Evolutionary conservation across 352 stramenopile genomes (phyloP).

Genomic region (Phytopythium sindhum): DNA sequence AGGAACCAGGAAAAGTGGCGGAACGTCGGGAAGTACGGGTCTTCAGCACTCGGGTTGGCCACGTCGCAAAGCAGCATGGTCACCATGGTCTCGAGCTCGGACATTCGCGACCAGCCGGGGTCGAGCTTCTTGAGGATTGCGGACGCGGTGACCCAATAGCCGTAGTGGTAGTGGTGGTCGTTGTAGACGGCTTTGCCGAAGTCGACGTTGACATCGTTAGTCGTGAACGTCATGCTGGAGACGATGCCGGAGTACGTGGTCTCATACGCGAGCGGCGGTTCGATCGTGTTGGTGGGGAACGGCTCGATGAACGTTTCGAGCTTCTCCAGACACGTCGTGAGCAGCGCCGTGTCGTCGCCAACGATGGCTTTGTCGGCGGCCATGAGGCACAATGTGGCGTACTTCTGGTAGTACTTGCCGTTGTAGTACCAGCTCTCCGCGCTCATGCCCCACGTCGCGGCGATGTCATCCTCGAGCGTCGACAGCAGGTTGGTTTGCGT

Average conservation of each 20-base stretch:
- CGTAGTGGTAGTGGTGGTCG: conserved; percentile 83
- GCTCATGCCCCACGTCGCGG: conserved; percentile 38
- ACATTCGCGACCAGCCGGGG: conserved; percentile 51
- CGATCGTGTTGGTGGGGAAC: conserved; percentile 55
- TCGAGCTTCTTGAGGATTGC: conserved; percentile 65
- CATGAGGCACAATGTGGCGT: conserved; percentile 73
- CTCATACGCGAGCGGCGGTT: conserved; percentile 56
- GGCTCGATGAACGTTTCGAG: conserved; percentile 50
- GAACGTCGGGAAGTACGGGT: conserved; percentile 61
- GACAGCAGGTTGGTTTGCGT: conserved; percentile 35
- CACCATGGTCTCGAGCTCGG: conserved; percentile 54
- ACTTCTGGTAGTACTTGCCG: conserved; percentile 78
- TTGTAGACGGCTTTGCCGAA: conserved; percentile 83
- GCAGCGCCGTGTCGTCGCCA: conserved; percentile 39
- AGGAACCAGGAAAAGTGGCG: conserved; percentile 76
- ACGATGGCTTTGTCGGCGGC: conserved; percentile 45
- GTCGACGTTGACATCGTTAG: conserved; percentile 46
- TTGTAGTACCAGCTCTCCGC: conserved; percentile 73
- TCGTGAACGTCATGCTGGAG: conserved; percentile 41
- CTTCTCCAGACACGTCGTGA: conserved; percentile 51
- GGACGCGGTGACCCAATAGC: conserved; percentile 63
- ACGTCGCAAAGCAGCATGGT: conserved; percentile 72
- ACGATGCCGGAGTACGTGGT: conserved; percentile 60
- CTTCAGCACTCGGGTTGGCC: conserved; percentile 48
- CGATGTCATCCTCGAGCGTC: conserved; percentile 56